Evolutionary conservation across 495 filamentous ascomycete species (phyloP).

Genomic region (Hypoxylon perforatum): DNA sequence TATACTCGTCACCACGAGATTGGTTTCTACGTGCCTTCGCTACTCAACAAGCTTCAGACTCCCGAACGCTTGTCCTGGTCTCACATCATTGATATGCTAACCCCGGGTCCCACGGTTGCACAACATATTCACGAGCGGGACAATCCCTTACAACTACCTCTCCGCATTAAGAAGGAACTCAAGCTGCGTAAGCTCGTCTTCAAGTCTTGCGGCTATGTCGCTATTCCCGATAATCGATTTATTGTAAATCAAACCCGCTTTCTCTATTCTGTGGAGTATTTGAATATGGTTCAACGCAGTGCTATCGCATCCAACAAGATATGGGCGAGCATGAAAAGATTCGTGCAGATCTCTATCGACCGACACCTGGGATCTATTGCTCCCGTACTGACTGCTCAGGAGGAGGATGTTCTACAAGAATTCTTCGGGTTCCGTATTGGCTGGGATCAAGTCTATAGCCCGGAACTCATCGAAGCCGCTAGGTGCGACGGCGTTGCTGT

Average conservation of each 20-base stretch:
- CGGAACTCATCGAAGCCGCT: constrained; percentile 21
- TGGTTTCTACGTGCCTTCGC: too few relatives aligned
- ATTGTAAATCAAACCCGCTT: constrained; percentile 13
- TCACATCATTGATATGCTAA: constrained; percentile 53
- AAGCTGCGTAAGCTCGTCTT: constrained; percentile 49
- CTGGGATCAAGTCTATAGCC: constrained; percentile 24
- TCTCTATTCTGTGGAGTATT: too few relatives aligned
- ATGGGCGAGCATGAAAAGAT: neutral
- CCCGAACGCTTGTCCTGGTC: constrained; percentile 47
- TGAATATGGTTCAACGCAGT: too few relatives aligned
- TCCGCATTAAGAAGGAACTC: constrained; percentile 14
- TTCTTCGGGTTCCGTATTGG: constrained; percentile 23
- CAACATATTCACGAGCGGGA: neutral
- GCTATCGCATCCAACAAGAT: neutral
- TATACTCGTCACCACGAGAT: too few relatives aligned
- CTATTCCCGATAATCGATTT: constrained; percentile 33
- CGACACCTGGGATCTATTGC: constrained; percentile 40
- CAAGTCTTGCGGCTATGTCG: constrained; percentile 59
- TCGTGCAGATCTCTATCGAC: constrained; percentile 44
- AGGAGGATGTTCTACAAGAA: constrained; percentile 29
- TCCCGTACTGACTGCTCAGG: constrained; percentile 28
- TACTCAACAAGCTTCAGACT: neutral
- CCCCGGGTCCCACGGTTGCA: constrained; percentile 49
- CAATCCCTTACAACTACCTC: too few relatives aligned
- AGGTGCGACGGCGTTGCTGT: constrained; percentile 36